Evolutionary conservation across 495 filamentous ascomycete species (phyloP).

Genomic region (Copromyces sp.): DNA sequence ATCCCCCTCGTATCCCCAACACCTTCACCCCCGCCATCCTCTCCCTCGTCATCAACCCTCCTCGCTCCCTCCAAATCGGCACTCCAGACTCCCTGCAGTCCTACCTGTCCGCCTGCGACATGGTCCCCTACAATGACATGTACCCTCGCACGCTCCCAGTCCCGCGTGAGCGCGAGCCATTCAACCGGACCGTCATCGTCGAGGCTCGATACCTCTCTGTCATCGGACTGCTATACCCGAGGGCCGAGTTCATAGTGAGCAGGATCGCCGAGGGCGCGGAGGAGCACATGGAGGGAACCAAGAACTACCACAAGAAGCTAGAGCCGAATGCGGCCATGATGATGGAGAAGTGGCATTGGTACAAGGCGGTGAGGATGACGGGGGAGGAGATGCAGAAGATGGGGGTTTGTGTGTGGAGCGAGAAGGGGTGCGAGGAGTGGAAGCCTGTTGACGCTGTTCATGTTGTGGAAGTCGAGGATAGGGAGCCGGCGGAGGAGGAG

Average conservation of each 20-base stretch:
- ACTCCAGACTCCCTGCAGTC: not conserved
- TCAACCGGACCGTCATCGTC: not conserved
- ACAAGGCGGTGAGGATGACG: not conserved
- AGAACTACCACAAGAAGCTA: not conserved
- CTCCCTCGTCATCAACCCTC: not conserved
- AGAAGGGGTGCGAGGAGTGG: not conserved
- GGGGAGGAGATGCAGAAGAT: not conserved
- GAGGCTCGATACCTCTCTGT: not conserved
- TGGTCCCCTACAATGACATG: not conserved
- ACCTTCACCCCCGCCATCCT: not conserved
- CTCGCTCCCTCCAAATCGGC: not conserved
- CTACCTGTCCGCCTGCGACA: not conserved
- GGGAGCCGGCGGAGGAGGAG: not conserved
- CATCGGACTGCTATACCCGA: not conserved
- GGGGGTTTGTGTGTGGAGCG: not conserved
- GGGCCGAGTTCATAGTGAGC: not conserved
- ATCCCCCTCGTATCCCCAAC: not conserved
- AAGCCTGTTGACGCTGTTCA: not conserved
- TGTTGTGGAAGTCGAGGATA: no score
- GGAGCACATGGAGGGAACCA: not conserved
- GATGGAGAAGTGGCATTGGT: not conserved
- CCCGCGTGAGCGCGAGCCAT: not conserved
- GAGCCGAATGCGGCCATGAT: not conserved
- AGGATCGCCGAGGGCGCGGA: not conserved
- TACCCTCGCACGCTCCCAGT: not conserved